phyloP scores from a whole-genome alignment of 1,139 yeast species.

The Maudiozyma humilis region DNA sequence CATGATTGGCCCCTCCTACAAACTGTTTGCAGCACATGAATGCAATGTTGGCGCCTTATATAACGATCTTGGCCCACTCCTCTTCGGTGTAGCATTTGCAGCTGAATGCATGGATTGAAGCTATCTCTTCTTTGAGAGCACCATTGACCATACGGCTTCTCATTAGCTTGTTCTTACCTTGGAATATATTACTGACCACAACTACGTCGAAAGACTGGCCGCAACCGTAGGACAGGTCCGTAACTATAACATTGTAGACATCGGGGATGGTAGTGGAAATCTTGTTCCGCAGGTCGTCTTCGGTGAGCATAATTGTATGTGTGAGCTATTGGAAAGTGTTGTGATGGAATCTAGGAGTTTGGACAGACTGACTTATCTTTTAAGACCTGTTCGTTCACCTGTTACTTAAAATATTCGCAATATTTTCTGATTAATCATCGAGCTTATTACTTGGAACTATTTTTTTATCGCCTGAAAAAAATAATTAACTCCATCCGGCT shows the following conservation, averaged over 20 bases:
- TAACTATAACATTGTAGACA: constrained; percentile 28
- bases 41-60: constrained; percentile 10
- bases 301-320: constrained; percentile 16
- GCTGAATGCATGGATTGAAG: constrained; percentile 86
- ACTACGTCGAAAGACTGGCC: constrained; percentile 81
- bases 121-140: constrained; percentile 73
- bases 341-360: too few species aligned
- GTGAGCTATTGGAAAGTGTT: too few species aligned
- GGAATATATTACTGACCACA: constrained; percentile 70
- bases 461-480: background rate
- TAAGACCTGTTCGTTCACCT: too few species aligned
- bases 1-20: background rate
- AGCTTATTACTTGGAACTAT: background rate
- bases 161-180: constrained; percentile 75
- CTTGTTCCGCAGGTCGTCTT: constrained; percentile 22
- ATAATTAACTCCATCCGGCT: too few species aligned
- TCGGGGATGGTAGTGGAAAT: constrained; percentile 21
- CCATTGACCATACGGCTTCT: constrained; percentile 81
- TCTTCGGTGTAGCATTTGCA: constrained; percentile 73
- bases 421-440: background rate
- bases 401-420: background rate
- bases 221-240: constrained; percentile 63
- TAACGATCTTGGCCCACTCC: constrained; percentile 49
- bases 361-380: too few species aligned
- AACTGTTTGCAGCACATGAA: too few species aligned